These are phyloP conservation scores for Aspergillus nanangensis DNA, from an alignment of 495 filamentous ascomycete species.

Conservation along the genomic window DNA sequence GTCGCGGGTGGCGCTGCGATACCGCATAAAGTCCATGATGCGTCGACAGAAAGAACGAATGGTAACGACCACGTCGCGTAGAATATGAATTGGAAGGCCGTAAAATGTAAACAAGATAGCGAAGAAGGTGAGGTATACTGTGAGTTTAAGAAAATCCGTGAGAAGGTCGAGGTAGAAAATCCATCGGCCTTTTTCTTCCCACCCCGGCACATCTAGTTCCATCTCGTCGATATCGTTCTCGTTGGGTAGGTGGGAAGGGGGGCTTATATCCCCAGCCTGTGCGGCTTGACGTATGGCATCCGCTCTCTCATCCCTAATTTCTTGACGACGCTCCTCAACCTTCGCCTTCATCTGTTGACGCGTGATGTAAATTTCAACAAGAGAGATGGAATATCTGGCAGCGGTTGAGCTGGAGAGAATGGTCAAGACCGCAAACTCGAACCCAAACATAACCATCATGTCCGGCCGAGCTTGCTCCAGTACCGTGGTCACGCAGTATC, in stretches of 20 bases:
- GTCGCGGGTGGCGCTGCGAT: slow-evolving; percentile 81
- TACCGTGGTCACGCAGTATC: slow-evolving; percentile 76
- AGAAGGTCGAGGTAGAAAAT: slow-evolving; percentile 83
- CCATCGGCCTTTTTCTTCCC: slow-evolving; percentile 95
- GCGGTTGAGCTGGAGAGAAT: slow-evolving; percentile 76
- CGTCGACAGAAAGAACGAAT: slow-evolving; percentile 85
- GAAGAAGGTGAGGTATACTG: slow-evolving; percentile 89
- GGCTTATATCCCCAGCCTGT: slow-evolving; percentile 24
- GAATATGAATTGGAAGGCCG: slow-evolving; percentile 91
- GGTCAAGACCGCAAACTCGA: slow-evolving; percentile 87
- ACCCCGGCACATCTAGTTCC: slow-evolving; percentile 90
- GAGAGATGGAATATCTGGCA: slow-evolving; percentile 71
- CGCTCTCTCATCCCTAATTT: slow-evolving; percentile 59
- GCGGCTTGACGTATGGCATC: slow-evolving; percentile 42
- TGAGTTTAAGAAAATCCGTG: slow-evolving; percentile 86
- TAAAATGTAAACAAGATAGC: slow-evolving; percentile 89
- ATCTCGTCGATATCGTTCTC: slow-evolving; percentile 85
- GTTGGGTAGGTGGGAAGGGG: slow-evolving; percentile 43
- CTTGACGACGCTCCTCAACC: slow-evolving; percentile 59
- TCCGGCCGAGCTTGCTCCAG: slow-evolving; percentile 81
- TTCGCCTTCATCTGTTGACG: slow-evolving; percentile 63
- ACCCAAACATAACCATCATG: slow-evolving; percentile 99
- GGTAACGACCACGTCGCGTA: slow-evolving; percentile 91
- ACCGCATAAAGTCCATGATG: slow-evolving; percentile 80
- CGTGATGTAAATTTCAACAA: slow-evolving; percentile 72